These are phyloP conservation scores for Amanita exitialis DNA, from an alignment of 768 basidiomycete species.

Conservation along the genomic window DNA sequence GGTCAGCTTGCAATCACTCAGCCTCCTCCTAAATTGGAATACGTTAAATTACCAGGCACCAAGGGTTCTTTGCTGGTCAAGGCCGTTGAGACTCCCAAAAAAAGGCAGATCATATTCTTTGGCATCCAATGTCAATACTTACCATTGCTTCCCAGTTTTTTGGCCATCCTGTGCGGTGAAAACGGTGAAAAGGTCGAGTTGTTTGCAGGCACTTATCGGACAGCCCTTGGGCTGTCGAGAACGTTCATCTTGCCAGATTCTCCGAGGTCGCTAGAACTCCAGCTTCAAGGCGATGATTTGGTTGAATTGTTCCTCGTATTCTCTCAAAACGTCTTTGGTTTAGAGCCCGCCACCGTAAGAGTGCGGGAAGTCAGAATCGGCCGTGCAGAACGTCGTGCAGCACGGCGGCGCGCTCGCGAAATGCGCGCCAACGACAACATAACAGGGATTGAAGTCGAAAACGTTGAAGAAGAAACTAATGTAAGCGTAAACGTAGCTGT, in stretches of 20 bases:
- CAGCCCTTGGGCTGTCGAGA: conserved; percentile 83
- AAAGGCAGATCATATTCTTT: conserved; percentile 44
- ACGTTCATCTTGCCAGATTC: conserved; percentile 92
- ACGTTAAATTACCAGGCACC: conserved; percentile 87
- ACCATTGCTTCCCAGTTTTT: conserved; percentile 43
- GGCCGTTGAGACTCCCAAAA: conserved; percentile 82
- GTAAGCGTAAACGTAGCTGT: conserved; percentile 56
- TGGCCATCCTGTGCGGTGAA: conserved; percentile 88
- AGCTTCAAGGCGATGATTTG: conserved; percentile 86
- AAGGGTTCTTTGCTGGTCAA: conserved; percentile 79
- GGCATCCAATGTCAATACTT: not conserved
- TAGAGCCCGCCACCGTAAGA: conserved; percentile 87
- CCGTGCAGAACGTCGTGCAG: conserved; percentile 78
- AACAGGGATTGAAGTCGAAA: conserved; percentile 32
- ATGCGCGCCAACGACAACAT: conserved; percentile 41
- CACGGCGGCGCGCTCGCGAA: conserved; percentile 70
- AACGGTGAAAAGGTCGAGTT: conserved; percentile 90
- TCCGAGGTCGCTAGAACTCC: conserved; percentile 76
- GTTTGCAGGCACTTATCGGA: conserved; percentile 84
- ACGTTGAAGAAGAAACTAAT: conserved; percentile 39
- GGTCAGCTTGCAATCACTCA: conserved; percentile 32
- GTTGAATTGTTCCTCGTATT: conserved; percentile 91
- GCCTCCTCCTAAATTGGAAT: conserved; percentile 80
- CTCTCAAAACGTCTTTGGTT: conserved; percentile 83
- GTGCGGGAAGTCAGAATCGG: conserved; percentile 92